Base-by-base conservation (phyloP, 1,139 yeast genomes). In the Ogataea hybrid region DNA sequence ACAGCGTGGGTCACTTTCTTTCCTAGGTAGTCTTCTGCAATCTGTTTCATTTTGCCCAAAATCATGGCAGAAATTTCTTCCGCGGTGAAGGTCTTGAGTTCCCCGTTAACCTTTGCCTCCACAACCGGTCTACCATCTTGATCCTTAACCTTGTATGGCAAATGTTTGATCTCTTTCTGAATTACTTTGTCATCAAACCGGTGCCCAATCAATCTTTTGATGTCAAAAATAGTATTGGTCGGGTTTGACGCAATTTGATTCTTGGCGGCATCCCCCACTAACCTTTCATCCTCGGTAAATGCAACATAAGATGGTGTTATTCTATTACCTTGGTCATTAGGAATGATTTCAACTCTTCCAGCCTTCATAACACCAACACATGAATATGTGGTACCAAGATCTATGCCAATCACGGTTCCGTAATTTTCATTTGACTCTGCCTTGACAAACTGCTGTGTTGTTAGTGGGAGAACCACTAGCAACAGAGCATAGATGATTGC, bases 251-350 rank as follows among this genome's bases (percentile, higher is more conserved):
- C 81, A 44, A 92, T 94, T 71, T 88, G 96, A 70, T 87, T 88
- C 75, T 88, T 88, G 39, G 96, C 96, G 31, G 96, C 92, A 63
- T 88, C 96, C 63, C 96, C 96, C 53, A 88, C 90, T 53, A 88
- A 77, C 68, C 95, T 81, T 71, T 86, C 96, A 35, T 83, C 58
- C 37, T 78, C 84, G 36, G 87, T 83, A 66, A 86, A 86, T 14
- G 95, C 90, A 47, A 86, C 96, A 62, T 82, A 87, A 2, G 95
- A 85, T 29, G 96, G 96, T 37, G 96, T 88, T 58, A 87, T 88
- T 73, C 96, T 83, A 71, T 86, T 86, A 71, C 96, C 96, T 73
- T 88, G 96, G 66, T 88, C 96, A 64, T 88, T 88, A 56, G 96
- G 96, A 59, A 88, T 71, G 57, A 88, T 88, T 69, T 87, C 96